A percentile compares a stretch with the other conserved stretches of the same genome.
Conservation (phyloP, 495 filamentous ascomycete species). For the Apodospora peruviana region DNA sequence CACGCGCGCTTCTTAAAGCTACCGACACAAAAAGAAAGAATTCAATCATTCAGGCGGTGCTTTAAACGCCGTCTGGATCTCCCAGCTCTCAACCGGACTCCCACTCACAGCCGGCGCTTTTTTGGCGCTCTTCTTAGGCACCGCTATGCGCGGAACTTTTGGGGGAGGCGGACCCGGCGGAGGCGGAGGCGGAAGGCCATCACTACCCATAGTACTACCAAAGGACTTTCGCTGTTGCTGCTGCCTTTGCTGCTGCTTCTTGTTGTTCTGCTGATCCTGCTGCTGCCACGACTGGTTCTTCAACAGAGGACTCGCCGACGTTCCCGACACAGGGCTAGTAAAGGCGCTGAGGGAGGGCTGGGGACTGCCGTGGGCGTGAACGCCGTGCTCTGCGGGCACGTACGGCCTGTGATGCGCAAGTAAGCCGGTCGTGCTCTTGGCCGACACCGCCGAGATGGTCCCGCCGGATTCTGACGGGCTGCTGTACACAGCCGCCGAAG, state of each 20-base stretch:
- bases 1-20: too few relatives aligned
- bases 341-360: slow-evolving; percentile 13
- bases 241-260: slow-evolving; percentile 10
- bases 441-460: slow-evolving; percentile 23
- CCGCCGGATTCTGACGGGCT: slow-evolving; percentile 25
- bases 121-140: neutral
- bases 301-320: slow-evolving; percentile 29
- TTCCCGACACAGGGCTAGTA: slow-evolving; percentile 27
- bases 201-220: neutral
- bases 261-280: slow-evolving; percentile 10
- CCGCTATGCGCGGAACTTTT: neutral
- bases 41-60: too few relatives aligned
- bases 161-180: slow-evolving; percentile 6
- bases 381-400: slow-evolving; percentile 35
- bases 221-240: slow-evolving; percentile 4
- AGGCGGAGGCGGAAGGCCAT: slow-evolving; percentile 4
- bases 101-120: slow-evolving; percentile 3
- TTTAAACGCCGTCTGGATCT: slow-evolving; percentile 23
- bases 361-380: slow-evolving; percentile 12
- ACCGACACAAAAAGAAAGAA: too few relatives aligned
- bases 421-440: slow-evolving; percentile 28
- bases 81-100: slow-evolving; percentile 20
- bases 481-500: slow-evolving; percentile 16
- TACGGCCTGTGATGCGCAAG: slow-evolving; percentile 30
- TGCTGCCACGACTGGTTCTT: slow-evolving; percentile 20